A percentile compares a stretch with the other conserved stretches of the same genome.
phyloP scores from a whole-genome alignment of 2,329 filamentous ascomycete species.

The Cercospora beticola region DNA sequence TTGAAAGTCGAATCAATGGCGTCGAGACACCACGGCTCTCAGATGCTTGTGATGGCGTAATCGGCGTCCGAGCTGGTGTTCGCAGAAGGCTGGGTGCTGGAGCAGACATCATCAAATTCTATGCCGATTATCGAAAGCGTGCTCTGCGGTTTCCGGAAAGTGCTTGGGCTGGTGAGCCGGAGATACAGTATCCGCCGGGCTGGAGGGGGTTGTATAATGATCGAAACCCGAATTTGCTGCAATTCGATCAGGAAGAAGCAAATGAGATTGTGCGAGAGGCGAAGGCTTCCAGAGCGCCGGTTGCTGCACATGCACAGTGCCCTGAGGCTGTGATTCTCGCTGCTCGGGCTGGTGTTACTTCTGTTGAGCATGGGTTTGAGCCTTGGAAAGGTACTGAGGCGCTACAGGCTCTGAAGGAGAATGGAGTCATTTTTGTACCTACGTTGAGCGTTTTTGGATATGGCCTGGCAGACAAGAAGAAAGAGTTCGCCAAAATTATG shows the following conservation, averaged over 20 bases:
- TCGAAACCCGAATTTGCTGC: constrained; percentile 31
- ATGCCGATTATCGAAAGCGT: constrained; percentile 37
- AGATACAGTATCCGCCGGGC: constrained; percentile 28
- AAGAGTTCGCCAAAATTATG: constrained; percentile 28
- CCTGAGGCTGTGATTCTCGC: constrained; percentile 37
- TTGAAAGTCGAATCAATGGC: constrained; percentile 45
- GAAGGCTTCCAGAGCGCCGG: constrained; percentile 28
- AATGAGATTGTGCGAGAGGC: constrained; percentile 36
- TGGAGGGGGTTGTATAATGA: constrained; percentile 19
- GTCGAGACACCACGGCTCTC: constrained; percentile 26
- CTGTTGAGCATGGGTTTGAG: constrained; percentile 36
- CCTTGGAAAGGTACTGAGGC: constrained; percentile 41
- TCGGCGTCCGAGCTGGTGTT: constrained; percentile 42
- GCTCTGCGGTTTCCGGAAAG: constrained; percentile 31
- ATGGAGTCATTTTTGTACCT: constrained; percentile 53
- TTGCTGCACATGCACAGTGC: constrained; percentile 35
- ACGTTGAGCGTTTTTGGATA: constrained; percentile 52
- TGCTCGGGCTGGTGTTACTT: constrained; percentile 36
- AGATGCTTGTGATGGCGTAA: constrained; percentile 48
- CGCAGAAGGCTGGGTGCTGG: constrained; percentile 36
- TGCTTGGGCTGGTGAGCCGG: constrained; percentile 31
- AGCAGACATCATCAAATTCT: constrained; percentile 39
- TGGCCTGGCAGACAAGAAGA: not conserved
- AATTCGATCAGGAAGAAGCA: constrained; percentile 35
- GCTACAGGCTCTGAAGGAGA: constrained; percentile 47